Base-by-base conservation (phyloP, 305 asterid genomes). In the Fraxinus velutina region DNA sequence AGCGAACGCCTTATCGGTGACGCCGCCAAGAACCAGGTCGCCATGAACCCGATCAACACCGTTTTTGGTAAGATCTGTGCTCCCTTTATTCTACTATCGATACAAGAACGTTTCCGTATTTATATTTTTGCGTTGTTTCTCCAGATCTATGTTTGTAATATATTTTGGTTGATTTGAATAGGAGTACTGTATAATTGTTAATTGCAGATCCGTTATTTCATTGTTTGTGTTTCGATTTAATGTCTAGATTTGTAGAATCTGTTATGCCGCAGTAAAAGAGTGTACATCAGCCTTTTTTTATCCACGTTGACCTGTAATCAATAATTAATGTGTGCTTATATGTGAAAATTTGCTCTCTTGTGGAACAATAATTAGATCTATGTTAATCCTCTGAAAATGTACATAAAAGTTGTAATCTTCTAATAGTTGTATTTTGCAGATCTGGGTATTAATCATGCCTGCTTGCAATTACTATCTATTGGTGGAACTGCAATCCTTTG, bases 1-100 rank as follows among this genome's bases (percentile, higher is more conserved):
- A 57, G 12, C 12, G 29, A 57, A 21, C 29, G 70, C 29, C 89
- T 87, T 72, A 88, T 88, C 39, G 91, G 91, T 27, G 91, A 88
- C 62, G 90, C 91, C 22, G 91, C 91, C 47, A 89, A 89, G 88
- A 89, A 89, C 15, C 91, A 89, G 84, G 91, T 89, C 27, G 91
- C 91, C 42, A 89, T 89, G 91, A 89, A 89, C 83, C 91, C 91
- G 21, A 78, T 76, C 52, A 89, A 89, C 89, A 89, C 91, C 15
- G 91, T 89, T 1, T 89, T 89, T 15, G 91, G 91, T 89, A 87
- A 57, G 87, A 44, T 44, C 55, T 12, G 55, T 44, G 5, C 55
- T 44, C 6, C 55, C 17, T 13, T 44, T 44, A 5, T 44, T 12
- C 55, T 17, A 13, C 17, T 44, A 44, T 44, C 17, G 1, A 44